Evolutionary conservation across 1,284 basidiomycete species (phyloP).

Genomic region (Apiotrichum mycotoxinovorans): DNA sequence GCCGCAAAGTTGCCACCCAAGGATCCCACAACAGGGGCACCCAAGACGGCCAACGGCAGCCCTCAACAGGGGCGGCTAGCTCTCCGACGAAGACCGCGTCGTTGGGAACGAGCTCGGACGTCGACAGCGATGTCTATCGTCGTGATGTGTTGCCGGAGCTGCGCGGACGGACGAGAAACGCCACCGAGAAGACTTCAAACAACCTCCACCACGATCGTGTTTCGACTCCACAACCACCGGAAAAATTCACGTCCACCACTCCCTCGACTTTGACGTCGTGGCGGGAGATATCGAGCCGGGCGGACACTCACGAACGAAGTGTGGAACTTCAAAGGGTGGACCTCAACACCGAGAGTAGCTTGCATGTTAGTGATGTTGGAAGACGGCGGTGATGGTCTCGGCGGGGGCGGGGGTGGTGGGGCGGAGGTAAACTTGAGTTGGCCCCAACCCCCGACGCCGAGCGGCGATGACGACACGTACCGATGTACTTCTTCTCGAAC

Average conservation of each 20-base stretch:
- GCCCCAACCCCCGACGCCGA: too few relatives aligned
- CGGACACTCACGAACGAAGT: constrained; percentile 70
- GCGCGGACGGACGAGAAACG: background rate
- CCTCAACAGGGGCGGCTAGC: too few relatives aligned
- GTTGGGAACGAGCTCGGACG: too few relatives aligned
- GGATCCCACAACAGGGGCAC: too few relatives aligned
- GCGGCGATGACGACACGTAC: constrained; percentile 52
- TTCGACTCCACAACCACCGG: background rate
- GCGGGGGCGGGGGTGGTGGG: background rate
- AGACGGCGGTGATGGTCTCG: background rate
- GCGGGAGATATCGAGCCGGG: background rate
- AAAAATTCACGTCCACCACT: too few relatives aligned
- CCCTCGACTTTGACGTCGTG: too few relatives aligned
- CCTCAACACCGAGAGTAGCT: constrained; percentile 99
- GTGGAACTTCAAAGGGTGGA: constrained; percentile 92
- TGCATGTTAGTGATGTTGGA: constrained; percentile 19
- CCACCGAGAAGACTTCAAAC: background rate
- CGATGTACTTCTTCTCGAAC: constrained; percentile 99
- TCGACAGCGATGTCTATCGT: background rate
- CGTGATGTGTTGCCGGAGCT: background rate
- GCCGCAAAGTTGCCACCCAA: background rate
- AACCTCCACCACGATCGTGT: too few relatives aligned
- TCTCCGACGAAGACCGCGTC: too few relatives aligned
- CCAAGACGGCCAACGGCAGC: too few relatives aligned
- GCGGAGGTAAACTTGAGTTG: background rate